These are phyloP conservation scores for Piromyces sp. DNA, from an alignment of 192 early-diverging fungal genomes.

Conservation along the genomic window DNA sequence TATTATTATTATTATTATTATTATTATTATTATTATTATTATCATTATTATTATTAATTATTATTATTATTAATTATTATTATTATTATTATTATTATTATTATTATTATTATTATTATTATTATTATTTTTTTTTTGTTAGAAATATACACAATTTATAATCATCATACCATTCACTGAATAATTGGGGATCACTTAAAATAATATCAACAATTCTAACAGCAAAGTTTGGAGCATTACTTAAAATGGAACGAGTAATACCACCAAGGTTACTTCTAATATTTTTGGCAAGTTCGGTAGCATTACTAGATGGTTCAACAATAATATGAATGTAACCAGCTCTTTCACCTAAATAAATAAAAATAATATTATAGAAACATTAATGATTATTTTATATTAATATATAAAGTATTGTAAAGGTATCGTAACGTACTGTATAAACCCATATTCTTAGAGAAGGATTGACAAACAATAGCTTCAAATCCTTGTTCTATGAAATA, in stretches of 20 bases:
- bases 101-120: no score
- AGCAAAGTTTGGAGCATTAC: slow-evolving; percentile 93
- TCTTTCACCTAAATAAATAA: neutral
- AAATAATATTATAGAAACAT: neutral
- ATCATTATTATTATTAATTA: no score
- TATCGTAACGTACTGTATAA: slow-evolving; percentile 87
- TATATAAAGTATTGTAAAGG: no score
- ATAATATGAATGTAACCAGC: neutral
- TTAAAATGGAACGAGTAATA: slow-evolving; percentile 91
- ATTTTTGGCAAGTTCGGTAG: neutral
- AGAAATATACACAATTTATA: no score
- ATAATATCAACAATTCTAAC: slow-evolving; percentile 83
- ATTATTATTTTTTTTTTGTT: no score
- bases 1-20: no score
- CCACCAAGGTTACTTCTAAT: slow-evolving; percentile 68
- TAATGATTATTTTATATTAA: no score
- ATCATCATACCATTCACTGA: slow-evolving; percentile 66
- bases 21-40: no score
- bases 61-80: no score
- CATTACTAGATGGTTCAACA: neutral
- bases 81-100: no score
- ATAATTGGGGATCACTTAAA: slow-evolving; percentile 51
- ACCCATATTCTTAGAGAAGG: slow-evolving; percentile 99
- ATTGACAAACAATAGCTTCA: slow-evolving; percentile 69
- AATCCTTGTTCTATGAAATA: slow-evolving; percentile 71